Evolutionary conservation across 1,284 basidiomycete genomes (phyloP).

Genomic region (Austroboletus novae-zelandiae): DNA sequence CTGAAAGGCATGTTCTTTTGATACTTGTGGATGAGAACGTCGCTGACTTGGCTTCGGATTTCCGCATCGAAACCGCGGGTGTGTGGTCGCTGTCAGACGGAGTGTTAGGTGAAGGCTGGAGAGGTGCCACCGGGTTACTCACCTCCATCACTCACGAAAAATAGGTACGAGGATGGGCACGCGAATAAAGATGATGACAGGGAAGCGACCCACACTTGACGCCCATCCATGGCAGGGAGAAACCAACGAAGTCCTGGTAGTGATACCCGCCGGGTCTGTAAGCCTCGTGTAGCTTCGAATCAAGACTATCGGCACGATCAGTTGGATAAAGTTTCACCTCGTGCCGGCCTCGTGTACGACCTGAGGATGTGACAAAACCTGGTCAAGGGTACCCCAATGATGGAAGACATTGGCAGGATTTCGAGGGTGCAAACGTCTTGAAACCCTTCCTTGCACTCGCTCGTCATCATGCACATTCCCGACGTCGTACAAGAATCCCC

Average conservation of each 20-base stretch:
- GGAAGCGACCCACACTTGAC: background rate
- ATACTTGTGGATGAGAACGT: constrained; percentile 16
- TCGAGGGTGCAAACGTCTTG: background rate
- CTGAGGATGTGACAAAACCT: too few relatives aligned
- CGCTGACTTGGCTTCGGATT: constrained; percentile 9
- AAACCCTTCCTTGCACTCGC: background rate
- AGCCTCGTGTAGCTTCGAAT: background rate
- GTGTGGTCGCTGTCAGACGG: background rate
- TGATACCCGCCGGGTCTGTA: background rate
- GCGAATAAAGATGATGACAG: background rate
- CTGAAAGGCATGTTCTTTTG: constrained; percentile 23
- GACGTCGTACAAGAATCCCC: constrained; percentile 6
- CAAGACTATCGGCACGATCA: constrained; percentile 8
- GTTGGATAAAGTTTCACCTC: constrained; percentile 2
- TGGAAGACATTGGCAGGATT: background rate
- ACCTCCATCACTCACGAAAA: constrained; percentile 1
- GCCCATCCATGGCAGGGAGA: background rate
- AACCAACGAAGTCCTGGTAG: background rate
- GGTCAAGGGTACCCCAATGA: background rate
- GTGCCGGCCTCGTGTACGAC: background rate
- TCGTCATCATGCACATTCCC: background rate
- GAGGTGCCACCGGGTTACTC: background rate
- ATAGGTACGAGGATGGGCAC: background rate
- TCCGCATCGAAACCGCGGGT: constrained; percentile 9
- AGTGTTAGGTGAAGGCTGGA: background rate